These are phyloP conservation scores for Entomortierella lignicola DNA, from an alignment of 192 early-diverging fungal species.

Conservation along the genomic window DNA sequence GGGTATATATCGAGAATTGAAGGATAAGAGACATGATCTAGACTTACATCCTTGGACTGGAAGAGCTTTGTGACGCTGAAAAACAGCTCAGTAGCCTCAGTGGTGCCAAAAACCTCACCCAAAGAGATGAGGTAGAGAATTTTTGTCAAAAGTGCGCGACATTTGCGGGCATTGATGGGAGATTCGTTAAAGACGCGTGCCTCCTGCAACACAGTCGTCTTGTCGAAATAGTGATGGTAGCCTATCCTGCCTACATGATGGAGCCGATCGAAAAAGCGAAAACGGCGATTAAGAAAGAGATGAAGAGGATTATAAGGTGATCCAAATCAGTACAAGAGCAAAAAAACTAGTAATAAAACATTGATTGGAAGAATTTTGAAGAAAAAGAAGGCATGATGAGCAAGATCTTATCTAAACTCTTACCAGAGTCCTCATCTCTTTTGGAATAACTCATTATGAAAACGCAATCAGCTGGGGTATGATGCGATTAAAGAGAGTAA, in stretches of 20 bases:
- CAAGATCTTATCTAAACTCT: not conserved
- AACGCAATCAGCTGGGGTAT: constrained; percentile 6
- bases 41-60: constrained; percentile 90
- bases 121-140: constrained; percentile 94
- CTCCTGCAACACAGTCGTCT: constrained; percentile 93
- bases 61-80: constrained; percentile 99
- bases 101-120: constrained; percentile 88
- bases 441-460: constrained; percentile 70
- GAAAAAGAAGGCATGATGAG: not conserved
- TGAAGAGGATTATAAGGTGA: not conserved
- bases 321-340: too few species aligned
- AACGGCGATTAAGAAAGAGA: not conserved
- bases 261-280: not conserved
- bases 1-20: not conserved
- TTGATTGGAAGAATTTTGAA: too few species aligned
- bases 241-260: constrained; percentile 72
- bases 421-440: constrained; percentile 79
- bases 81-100: constrained; percentile 98
- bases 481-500: not conserved
- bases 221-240: constrained; percentile 90
- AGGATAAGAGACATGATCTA: not conserved
- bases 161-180: constrained; percentile 95
- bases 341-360: not conserved
- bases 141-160: constrained; percentile 91
- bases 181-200: constrained; percentile 97